phyloP scores from a whole-genome alignment of 805 yeast species.

The Ogataea henricii region DNA sequence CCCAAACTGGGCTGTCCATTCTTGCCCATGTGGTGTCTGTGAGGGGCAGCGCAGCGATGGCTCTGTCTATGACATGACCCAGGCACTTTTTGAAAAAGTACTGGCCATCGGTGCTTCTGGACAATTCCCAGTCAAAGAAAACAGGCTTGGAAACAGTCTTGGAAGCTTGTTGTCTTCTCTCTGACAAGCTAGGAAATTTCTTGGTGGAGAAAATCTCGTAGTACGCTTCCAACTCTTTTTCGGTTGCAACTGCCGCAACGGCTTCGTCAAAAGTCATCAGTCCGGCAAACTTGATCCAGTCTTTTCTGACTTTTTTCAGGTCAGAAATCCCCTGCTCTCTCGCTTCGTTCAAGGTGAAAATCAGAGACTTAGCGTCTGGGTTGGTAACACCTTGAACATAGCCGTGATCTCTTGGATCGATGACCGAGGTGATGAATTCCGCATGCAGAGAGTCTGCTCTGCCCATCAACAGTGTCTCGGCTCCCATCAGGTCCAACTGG shows the following conservation, averaged over 20 bases:
- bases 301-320: constrained; percentile 39
- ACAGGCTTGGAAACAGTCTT: constrained; percentile 36
- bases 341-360: constrained; percentile 46
- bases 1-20: constrained; percentile 59
- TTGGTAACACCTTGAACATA: constrained; percentile 51
- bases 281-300: constrained; percentile 47
- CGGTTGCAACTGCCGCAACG: constrained; percentile 37
- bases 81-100: constrained; percentile 51
- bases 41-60: constrained; percentile 55
- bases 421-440: constrained; percentile 49
- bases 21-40: constrained; percentile 66
- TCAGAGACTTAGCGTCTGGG: constrained; percentile 42
- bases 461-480: constrained; percentile 58
- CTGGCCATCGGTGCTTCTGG: constrained; percentile 61
- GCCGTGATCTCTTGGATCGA: constrained; percentile 61
- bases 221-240: constrained; percentile 19
- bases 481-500: constrained; percentile 66
- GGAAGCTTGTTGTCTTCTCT: constrained; percentile 22
- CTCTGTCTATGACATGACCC: constrained; percentile 57
- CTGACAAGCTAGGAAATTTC: constrained; percentile 25
- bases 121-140: constrained; percentile 60
- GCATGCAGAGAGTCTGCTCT: constrained; percentile 62
- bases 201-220: constrained; percentile 13
- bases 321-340: constrained; percentile 38
- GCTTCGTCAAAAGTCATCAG: constrained; percentile 57